Evolutionary conservation across 2,329 filamentous ascomycete genomes (phyloP).

Genomic region (Talaromyces atroroseus): DNA sequence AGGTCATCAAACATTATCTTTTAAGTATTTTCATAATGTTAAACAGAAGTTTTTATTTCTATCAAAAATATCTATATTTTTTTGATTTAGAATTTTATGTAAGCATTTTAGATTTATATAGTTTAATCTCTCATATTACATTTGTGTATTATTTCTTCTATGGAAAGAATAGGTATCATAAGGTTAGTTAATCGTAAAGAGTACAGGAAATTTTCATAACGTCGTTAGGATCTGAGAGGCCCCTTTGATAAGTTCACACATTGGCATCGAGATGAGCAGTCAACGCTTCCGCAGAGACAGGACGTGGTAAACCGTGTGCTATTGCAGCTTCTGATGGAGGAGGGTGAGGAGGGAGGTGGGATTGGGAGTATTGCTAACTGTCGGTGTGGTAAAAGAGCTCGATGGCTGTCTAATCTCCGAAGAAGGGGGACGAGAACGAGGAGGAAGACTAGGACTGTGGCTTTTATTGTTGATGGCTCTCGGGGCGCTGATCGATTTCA

Average conservation of each 20-base stretch:
- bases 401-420: background rate
- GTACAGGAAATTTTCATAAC: background rate
- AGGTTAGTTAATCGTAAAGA: background rate
- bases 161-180: background rate
- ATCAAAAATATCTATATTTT: too few species aligned
- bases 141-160: too few species aligned
- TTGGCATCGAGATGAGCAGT: background rate
- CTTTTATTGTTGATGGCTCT: background rate
- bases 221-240: background rate
- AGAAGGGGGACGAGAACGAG: background rate
- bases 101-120: too few species aligned
- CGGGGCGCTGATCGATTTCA: background rate
- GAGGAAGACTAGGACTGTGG: background rate
- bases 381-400: background rate
- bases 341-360: background rate
- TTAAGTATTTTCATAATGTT: too few species aligned
- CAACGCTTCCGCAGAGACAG: background rate
- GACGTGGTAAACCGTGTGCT: background rate
- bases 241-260: background rate
- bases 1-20: too few species aligned
- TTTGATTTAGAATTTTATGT: too few species aligned
- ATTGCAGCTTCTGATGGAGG: background rate
- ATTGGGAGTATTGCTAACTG: background rate
- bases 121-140: too few species aligned
- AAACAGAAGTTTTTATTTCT: too few species aligned